phyloP scores from a whole-genome alignment of 331 rosid genomes.

The Quercus tomentella region DNA sequence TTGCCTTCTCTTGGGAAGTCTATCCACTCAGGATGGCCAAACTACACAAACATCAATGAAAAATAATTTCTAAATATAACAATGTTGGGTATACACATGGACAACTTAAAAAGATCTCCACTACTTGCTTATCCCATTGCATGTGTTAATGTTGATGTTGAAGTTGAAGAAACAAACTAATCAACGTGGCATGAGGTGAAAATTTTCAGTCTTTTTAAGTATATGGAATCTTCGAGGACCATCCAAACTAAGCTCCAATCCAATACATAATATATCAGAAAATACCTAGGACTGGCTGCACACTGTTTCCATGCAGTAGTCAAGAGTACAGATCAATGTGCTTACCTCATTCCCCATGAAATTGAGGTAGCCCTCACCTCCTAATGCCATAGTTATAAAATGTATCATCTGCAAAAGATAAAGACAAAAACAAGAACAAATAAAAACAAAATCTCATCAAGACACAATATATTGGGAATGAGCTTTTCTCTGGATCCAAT shows the following conservation, averaged over 20 bases:
- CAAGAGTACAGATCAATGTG: slow-evolving; percentile 19
- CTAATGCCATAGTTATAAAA: slow-evolving; percentile 88
- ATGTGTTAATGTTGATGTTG: not conserved
- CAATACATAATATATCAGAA: not conserved
- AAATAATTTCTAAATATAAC: slow-evolving; percentile 9
- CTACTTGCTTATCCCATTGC: not conserved
- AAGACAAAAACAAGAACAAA: slow-evolving; percentile 19
- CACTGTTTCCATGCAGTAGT: slow-evolving; percentile 7
- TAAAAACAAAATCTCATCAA: slow-evolving; percentile 7
- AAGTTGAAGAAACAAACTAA: not conserved
- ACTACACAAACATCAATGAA: slow-evolving; percentile 32
- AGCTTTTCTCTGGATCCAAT: slow-evolving; percentile 18
- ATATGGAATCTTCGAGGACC: not conserved
- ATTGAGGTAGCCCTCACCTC: slow-evolving; percentile 96
- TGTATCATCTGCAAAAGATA: slow-evolving; percentile 79
- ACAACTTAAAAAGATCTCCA: not conserved
- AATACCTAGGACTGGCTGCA: not conserved
- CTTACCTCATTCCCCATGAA: slow-evolving; percentile 99
- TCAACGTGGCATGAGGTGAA: not conserved
- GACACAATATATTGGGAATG: not conserved
- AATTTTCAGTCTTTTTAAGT: not conserved
- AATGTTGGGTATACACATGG: not conserved
- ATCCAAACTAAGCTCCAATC: not conserved
- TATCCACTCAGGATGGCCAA: slow-evolving; percentile 99
- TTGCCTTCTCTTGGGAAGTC: slow-evolving; percentile 99